Conservation (phyloP, 139 green algal genomes). For the Chlorella sp. region DNA sequence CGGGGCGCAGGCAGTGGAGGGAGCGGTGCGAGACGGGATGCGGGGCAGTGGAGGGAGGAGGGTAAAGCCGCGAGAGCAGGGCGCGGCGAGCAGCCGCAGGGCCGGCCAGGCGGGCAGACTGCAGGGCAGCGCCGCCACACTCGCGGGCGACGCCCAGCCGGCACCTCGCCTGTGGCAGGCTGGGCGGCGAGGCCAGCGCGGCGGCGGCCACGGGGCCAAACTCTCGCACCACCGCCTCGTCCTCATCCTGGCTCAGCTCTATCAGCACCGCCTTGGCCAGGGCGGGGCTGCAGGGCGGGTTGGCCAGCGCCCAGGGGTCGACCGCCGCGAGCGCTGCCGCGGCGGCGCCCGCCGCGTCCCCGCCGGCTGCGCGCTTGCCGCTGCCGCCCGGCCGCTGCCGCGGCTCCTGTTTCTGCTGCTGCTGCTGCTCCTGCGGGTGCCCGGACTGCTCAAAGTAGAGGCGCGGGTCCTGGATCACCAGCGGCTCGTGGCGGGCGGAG, state of each 20-base stretch:
- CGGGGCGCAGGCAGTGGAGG: neutral
- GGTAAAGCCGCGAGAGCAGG: no score
- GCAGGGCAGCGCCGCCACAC: no score
- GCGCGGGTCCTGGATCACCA: conserved; percentile 22
- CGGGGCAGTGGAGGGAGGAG: neutral
- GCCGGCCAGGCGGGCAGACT: no score
- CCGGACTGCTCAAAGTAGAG: conserved; percentile 23
- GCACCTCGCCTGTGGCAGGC: no score
- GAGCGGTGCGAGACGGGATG: neutral
- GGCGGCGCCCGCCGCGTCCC: neutral
- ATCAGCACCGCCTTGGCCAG: conserved; percentile 21
- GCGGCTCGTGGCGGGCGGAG: conserved; percentile 4
- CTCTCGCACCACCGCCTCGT: conserved; percentile 19
- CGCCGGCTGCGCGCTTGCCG: neutral
- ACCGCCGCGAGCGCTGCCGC: neutral
- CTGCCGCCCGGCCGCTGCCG: neutral
- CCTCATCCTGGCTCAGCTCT: conserved; percentile 26
- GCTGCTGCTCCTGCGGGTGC: neutral
- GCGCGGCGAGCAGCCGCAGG: no score
- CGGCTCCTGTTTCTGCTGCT: neutral
- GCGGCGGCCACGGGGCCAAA: conserved; percentile 32
- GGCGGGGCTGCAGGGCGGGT: conserved; percentile 22
- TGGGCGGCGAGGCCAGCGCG: conserved; percentile 13
- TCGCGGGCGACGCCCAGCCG: no score
- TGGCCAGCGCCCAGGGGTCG: neutral